Conservation (phyloP, 805 yeast species). For the Lipomyces japonicus region DNA sequence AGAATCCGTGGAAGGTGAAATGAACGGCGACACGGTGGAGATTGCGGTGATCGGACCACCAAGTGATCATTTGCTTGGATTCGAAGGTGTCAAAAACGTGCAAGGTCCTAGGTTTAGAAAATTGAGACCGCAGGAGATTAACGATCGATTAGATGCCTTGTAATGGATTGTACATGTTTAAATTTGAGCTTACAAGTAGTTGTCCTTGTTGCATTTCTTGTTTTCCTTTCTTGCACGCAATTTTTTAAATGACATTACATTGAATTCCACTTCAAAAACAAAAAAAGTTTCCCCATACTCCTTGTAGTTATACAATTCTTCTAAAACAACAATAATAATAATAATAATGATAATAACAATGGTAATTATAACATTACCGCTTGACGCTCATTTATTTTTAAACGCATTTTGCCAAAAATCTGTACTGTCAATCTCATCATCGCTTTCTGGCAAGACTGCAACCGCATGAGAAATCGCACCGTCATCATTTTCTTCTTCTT, state of each 20-base stretch:
- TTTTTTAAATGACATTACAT: no score
- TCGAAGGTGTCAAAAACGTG: slow-evolving; percentile 71
- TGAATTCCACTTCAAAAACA: no score
- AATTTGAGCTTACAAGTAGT: no score
- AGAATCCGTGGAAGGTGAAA: slow-evolving; percentile 96
- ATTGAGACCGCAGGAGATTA: slow-evolving; percentile 83
- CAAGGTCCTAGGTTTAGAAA: slow-evolving; percentile 87
- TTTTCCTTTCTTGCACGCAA: no score
- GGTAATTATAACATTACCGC: no score
- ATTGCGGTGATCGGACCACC: slow-evolving; percentile 82
- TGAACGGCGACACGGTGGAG: slow-evolving; percentile 94
- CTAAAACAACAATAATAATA: no score
- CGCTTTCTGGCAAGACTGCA: neutral
- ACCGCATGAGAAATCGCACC: neutral
- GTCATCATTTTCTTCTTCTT: slow-evolving; percentile 3
- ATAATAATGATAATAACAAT: no score
- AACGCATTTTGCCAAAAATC: neutral
- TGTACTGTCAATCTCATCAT: neutral
- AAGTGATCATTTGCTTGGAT: slow-evolving; percentile 76
- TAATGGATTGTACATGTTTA: no score
- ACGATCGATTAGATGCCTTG: slow-evolving; percentile 90
- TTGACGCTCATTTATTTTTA: neutral
- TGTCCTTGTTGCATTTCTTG: no score
- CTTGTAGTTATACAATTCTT: no score
- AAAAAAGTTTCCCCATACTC: no score